A percentile compares a stretch with the other conserved stretches of the same genome.
Evolutionary conservation across 352 stramenopile species (phyloP).

Genomic region (Globisporangium heterothallicum): DNA sequence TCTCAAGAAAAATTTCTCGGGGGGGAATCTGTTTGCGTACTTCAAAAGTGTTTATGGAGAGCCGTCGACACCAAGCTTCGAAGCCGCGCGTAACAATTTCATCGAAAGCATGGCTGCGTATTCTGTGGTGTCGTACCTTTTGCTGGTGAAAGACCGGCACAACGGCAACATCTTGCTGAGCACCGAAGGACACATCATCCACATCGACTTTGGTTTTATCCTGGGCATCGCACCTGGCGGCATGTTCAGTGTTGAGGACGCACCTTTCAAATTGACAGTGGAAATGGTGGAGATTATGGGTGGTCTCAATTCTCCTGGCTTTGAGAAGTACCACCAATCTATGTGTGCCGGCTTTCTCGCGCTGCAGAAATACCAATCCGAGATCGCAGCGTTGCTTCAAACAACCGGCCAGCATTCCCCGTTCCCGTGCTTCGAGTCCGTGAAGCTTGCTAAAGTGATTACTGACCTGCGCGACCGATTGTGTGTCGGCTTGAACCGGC

Average conservation of each 20-base stretch:
- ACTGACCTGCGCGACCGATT: conserved; percentile 60
- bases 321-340: conserved; percentile 88
- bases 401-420: conserved; percentile 93
- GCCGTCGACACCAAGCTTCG: conserved; percentile 30
- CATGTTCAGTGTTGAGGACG: conserved; percentile 96
- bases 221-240: conserved; percentile 96
- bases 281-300: conserved; percentile 98
- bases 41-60: conserved; percentile 72
- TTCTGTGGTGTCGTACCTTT: conserved; percentile 96
- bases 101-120: conserved; percentile 95
- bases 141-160: conserved; percentile 98
- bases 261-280: conserved; percentile 98
- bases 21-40: conserved; percentile 87
- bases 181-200: conserved; percentile 93
- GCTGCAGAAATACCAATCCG: conserved; percentile 90
- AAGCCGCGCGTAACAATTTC: conserved; percentile 89
- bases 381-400: conserved; percentile 93
- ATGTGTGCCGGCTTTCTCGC: conserved; percentile 93
- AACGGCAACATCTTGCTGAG: conserved; percentile 99
- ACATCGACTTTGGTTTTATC: conserved; percentile 99
- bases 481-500: conserved; percentile 60
- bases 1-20: conserved; percentile 91
- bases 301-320: conserved; percentile 79
- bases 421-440: conserved; percentile 91
- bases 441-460: conserved; percentile 54